Conservation (phyloP, 148 eudicot species). For the Camellia lanceoleosa region DNA sequence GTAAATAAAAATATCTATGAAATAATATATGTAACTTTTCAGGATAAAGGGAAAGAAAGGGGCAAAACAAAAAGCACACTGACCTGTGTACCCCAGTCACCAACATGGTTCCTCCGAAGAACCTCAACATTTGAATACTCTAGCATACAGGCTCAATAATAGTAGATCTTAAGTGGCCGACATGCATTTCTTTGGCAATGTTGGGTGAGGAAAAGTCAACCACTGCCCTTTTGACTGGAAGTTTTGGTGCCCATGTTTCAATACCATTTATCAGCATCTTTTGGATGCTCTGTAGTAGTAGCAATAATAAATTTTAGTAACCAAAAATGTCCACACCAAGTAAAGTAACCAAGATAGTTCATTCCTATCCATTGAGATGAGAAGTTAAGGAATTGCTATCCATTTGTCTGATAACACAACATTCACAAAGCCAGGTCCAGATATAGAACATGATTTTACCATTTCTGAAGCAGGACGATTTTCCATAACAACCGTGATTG, state of each 20-base stretch:
- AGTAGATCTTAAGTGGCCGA: slow-evolving; percentile 91
- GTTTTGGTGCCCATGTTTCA: slow-evolving; percentile 82
- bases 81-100: slow-evolving; percentile 99
- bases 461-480: slow-evolving; percentile 79
- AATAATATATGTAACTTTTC: too few relatives aligned
- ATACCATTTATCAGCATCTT: slow-evolving; percentile 81
- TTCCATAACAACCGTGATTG: too few relatives aligned
- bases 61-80: not conserved
- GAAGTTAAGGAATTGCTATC: slow-evolving; percentile 44
- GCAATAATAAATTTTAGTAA: slow-evolving; percentile 15
- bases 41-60: too few relatives aligned
- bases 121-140: slow-evolving; percentile 91
- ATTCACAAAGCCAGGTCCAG: slow-evolving; percentile 97
- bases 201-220: slow-evolving; percentile 98
- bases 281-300: slow-evolving; percentile 61
- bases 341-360: not conserved
- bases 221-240: slow-evolving; percentile 62
- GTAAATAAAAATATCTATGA: too few relatives aligned
- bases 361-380: not conserved
- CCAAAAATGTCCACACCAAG: not conserved
- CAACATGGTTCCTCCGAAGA: slow-evolving; percentile 92
- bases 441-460: slow-evolving; percentile 67
- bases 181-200: slow-evolving; percentile 99
- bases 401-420: slow-evolving; percentile 62
- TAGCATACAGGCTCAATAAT: slow-evolving; percentile 91